A percentile compares a stretch with the other conserved stretches of the same genome.
These are phyloP conservation scores for Jaapia argillacea DNA, from an alignment of 768 basidiomycete species.

Conservation along the genomic window DNA sequence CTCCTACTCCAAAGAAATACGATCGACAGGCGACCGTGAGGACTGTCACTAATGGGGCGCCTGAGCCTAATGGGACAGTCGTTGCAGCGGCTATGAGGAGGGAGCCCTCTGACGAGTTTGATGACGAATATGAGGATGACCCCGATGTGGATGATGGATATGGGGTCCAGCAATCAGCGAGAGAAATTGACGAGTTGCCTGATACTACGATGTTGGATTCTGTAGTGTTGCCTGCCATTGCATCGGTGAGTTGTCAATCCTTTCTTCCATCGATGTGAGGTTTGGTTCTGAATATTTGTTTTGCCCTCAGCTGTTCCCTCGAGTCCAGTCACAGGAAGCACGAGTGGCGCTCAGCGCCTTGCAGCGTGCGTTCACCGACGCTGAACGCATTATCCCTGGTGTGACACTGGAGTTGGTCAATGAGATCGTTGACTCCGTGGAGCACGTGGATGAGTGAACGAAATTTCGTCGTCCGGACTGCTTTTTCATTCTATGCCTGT, in stretches of 20 bases:
- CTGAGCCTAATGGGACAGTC: conserved; percentile 21
- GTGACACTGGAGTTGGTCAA: conserved; percentile 88
- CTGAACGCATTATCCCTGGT: conserved; percentile 92
- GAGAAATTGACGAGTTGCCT: conserved; percentile 39
- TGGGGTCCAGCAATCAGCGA: conserved; percentile 11
- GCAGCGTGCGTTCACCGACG: conserved; percentile 89
- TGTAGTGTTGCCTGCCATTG: conserved; percentile 92
- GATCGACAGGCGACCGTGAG: conserved; percentile 65
- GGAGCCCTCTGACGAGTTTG: conserved; percentile 54
- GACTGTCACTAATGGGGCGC: conserved; percentile 23
- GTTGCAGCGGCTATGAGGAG: conserved; percentile 26
- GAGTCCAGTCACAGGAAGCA: conserved; percentile 90
- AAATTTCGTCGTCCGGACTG: too few species aligned
- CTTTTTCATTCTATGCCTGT: not conserved
- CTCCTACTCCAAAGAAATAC: conserved; percentile 23
- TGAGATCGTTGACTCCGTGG: conserved; percentile 89
- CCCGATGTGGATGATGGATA: conserved; percentile 29
- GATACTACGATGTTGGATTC: conserved; percentile 94
- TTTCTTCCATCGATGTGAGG: not conserved
- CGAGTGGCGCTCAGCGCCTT: conserved; percentile 76
- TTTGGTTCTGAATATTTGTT: not conserved
- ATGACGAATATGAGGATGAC: conserved; percentile 52
- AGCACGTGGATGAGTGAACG: conserved; percentile 87
- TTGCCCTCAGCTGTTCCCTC: conserved; percentile 68
- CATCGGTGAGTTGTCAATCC: conserved; percentile 55